Base-by-base conservation (phyloP, 2,329 filamentous ascomycete genomes). In the Aureobasidium lini region DNA sequence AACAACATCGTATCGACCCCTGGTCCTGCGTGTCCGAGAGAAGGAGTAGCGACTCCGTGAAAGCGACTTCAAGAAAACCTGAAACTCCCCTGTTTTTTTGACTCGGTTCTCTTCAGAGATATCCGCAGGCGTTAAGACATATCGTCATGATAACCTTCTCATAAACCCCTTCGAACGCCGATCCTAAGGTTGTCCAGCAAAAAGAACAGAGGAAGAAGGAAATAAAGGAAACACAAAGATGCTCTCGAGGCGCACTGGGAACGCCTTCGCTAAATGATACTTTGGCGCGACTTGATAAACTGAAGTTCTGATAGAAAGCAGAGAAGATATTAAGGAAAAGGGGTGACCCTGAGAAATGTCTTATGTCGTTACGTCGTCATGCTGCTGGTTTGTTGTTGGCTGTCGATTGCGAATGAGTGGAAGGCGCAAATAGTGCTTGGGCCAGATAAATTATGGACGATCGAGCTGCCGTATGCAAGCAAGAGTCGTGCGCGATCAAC, bases 401-500 rank as follows among this genome's bases (percentile, higher is more conserved):
- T 56, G 52, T 56, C 52, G 52, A 37, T 44, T 56, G 13, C 8
- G 29, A 46, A 56, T 15, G 52, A 56, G 40, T 56, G 29, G 31
- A 36, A 28, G 40, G 10, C 9, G 18, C 16, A 18, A 6, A 43
- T 15, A 18, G 3, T 37, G 23, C 34, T 16, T 40, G 28, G 11
- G 39, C 29, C 37, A n/a, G 11, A 29, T n/a, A n/a, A 7, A 23
- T 43, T 43, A 23, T 42, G 39, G 15, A 54, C n/a, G 34, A 54
- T 43, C 39, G 50, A 23, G 4, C 8, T 34, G 37, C 28, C 50
- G 6, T 40, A 13, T 4, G 50, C 15, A 18, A 16, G n/a, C 23
- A 28, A 52, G 23, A 43, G 39, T 10, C 10, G 36, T 32, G 50
- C 50, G 15, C 39, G 39, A 62, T 71, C 69, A 71, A 59, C 68